Evolutionary conservation across 805 yeast species (phyloP), one percentile per base, ranked within the genome.

Genomic region (Yamadazyma phyllophila): DNA sequence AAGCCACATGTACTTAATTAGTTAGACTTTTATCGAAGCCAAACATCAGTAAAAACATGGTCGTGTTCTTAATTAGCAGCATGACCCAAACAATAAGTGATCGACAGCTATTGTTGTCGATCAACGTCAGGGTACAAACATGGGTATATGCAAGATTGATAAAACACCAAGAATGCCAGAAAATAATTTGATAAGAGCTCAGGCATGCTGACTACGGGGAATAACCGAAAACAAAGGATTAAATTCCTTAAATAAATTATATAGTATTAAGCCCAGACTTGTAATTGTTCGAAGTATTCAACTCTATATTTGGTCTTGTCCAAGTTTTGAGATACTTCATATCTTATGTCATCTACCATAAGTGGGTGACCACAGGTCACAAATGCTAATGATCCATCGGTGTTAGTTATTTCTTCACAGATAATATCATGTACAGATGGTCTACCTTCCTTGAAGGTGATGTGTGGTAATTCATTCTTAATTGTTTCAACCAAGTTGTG

Each of bases 221-320:
- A 4, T 20, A 20, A 20, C 24, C 24, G 6, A 6, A 20, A 20
- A 20, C 6, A 20, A 20, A 20, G 24, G 24, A 20, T 4, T 20
- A 20, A 20, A 20, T 20, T 20, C 24, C 24, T 20, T 32, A 32
- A 29, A 29, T 29, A 29, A 29, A 29, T 29, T 29, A 29, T 29
- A 29, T 11, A 29, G 16, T 14, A 33, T 33, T 47, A 69, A 2
- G 71, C 69, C 95, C 96, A 87, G 10, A 76, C 71, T 64, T 85
- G 89, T 39, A 84, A 74, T 58, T 86, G 92, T 59, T 88, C 96
- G 58, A 73, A 83, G 56, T 81, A 82, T 50, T 84, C 91, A 13
- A 85, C 75, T 35, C 87, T 73, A 40, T 74, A 65, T n/a, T 72
- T 60, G 15, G 61, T 47, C 32, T 38, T 35, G 24, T 46, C 26